Base-by-base conservation (phyloP, 306 rosid genomes). In the Malus sieversii region DNA sequence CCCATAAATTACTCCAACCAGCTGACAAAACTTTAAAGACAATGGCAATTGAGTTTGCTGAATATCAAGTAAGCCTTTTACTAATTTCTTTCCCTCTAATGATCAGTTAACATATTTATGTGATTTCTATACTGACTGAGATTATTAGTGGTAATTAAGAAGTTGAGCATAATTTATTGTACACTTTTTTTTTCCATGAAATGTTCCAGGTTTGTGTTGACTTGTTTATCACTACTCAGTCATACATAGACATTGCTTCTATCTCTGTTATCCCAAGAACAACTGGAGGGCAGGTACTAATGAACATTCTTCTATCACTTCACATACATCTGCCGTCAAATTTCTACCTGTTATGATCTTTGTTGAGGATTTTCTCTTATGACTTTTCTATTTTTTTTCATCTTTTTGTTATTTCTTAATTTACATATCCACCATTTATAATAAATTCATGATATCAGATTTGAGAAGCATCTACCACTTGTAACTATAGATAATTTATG, bases 1-100 rank as follows among this genome's bases (percentile, higher is more conserved):
- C 97, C 80, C 93, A 90, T 85, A 95, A 92, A 73, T 90, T 95
- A 79, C 99, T 95, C 79, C 99, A 95, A 60, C 93, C 99, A 4
- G 93, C 85, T 53, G 99, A 95, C 80, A 92, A 90, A 90, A 78
- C 88, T 76, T 89, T 90, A 86, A 90, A 84, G 91, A 88, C 91
- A 45, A 82, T 95, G 86, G 97, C 99, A 38, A 85, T 89, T 77
- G 99, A 95, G 80, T 89, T 92, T 79, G 97, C 99, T 16, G 97
- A 95, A 84, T 92, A 85, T 81, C 99, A 95, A 97, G 99, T 94
- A 60, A 74, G 42, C 48, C 51, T 33, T 40, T 42, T 16, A 27
- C 40, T 55, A 48, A 68, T 79, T 75, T 84, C 70, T 81, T 75
- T 72, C 52, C 69, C 55, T 18, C 22, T 74, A 60, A 75, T 61